Evolutionary conservation across 2,329 filamentous ascomycete species (phyloP), one percentile per base, ranked within the genome.

Genomic region (Xylaria sp.): DNA sequence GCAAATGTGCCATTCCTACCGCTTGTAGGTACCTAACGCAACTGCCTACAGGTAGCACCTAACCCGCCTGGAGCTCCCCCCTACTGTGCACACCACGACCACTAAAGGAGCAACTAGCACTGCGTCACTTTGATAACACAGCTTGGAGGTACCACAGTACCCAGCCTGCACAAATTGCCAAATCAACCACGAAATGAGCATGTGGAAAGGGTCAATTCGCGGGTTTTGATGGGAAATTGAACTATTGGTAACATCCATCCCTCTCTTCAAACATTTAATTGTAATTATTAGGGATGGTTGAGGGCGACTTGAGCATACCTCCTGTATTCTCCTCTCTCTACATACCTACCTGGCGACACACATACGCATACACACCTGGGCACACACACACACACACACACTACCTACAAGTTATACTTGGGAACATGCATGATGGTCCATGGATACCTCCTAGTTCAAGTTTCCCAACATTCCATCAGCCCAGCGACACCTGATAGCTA

Each of bases 1-100:
- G 64, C 70, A 69, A 66, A 69, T 63, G 65, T 65, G 61, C 63
- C 67, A 65, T 67, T 63, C 50, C 63, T 58, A 57, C 50, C n/a
- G 51, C 61, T 60, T 53, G 45, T 57, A 60, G 56, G 61, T 60
- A 65, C 65, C 65, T 61, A 64, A 44, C 61, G 47, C 33, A 60
- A 45, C 38, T 22, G 55, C 39, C 47, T 29, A 11, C 54, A 47
- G 51, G 64, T 38, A 64, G 47, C 65, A 54, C 53, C 54, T 54
- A 63, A 49, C 51, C 50, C 22, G 53, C 63, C 61, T 67, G 50
- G 62, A 58, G 56, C 44, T 10, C 27, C 57, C 36, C 47, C 29
- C 50, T 59, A 55, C 45, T n/a, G 56, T 45, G 25, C 33, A 42
- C 44, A 53, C 38, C 33, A 54, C 49, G 31, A 49, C 39, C 66